Percentiles rank a stretch among this genome's conserved stretches.
Evolutionary conservation across 371 early-diverging fungal genomes (phyloP).

Genomic region (Apophysomyces trapeziformis): DNA sequence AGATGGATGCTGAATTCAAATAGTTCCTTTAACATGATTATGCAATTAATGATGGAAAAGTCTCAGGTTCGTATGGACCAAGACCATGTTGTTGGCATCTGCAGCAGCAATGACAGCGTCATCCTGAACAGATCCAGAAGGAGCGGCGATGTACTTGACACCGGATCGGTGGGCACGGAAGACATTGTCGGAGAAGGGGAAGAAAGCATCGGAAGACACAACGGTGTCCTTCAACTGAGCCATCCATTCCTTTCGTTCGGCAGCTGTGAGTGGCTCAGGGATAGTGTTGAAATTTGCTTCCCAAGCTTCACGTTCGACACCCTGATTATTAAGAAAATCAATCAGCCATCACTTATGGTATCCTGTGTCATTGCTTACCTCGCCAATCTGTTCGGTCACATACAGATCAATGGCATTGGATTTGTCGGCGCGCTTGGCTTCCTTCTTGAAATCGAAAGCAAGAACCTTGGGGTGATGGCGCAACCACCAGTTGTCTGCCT

Average conservation of each 20-base stretch:
- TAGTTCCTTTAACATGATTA: not conserved
- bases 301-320: conserved; percentile 81
- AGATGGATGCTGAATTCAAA: too few species aligned
- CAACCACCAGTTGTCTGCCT: conserved; percentile 98
- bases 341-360: not conserved
- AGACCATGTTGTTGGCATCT: conserved; percentile 80
- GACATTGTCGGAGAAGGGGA: conserved; percentile 97
- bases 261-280: conserved; percentile 80
- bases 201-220: conserved; percentile 95
- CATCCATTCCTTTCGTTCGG: conserved; percentile 83
- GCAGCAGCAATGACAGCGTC: conserved; percentile 83
- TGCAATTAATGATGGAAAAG: conserved; percentile 92
- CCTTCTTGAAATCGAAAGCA: conserved; percentile 83
- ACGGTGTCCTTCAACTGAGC: conserved; percentile 73
- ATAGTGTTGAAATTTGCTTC: conserved; percentile 77
- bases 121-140: conserved; percentile 92
- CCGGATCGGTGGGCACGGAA: conserved; percentile 88
- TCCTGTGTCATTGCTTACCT: conserved; percentile 25
- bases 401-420: conserved; percentile 97
- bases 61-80: conserved; percentile 84
- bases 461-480: conserved; percentile 94
- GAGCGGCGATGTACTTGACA: conserved; percentile 88
- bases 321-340: conserved; percentile 24
- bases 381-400: conserved; percentile 85
- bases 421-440: conserved; percentile 92